Percentiles rank a stretch among this genome's conserved stretches.
phyloP scores from a whole-genome alignment of 768 basidiomycete genomes.

The Suillus fuscotomentosus region DNA sequence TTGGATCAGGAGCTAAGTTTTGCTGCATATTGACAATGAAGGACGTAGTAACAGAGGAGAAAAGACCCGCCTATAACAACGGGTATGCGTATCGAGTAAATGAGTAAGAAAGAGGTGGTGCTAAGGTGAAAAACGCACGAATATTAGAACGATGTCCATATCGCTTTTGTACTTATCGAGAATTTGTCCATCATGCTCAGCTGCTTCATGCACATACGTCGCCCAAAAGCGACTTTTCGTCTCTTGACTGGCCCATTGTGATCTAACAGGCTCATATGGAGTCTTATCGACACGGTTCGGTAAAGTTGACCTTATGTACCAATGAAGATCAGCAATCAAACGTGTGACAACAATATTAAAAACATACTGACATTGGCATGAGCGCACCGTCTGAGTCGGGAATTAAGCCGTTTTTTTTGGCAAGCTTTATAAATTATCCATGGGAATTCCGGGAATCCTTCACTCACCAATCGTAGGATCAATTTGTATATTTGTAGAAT shows the following conservation, averaged over 20 bases:
- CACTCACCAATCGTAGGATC: neutral
- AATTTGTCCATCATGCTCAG: conserved; percentile 16
- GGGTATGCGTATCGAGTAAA: neutral
- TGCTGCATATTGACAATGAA: conserved; percentile 38
- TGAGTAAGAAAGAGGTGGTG: neutral
- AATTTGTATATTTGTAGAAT: neutral
- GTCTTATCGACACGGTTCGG: neutral
- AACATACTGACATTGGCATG: neutral
- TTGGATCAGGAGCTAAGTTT: conserved; percentile 29
- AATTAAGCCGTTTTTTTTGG: neutral
- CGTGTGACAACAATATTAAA: neutral
- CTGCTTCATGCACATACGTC: conserved; percentile 14
- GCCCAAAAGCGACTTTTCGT: conserved; percentile 13
- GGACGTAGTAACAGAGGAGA: conserved; percentile 37
- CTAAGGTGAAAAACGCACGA: conserved; percentile 10
- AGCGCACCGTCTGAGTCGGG: neutral
- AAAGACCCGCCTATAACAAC: conserved; percentile 37
- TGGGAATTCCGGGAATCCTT: neutral
- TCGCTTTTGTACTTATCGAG: conserved; percentile 17
- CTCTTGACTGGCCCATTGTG: neutral
- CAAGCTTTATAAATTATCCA: neutral
- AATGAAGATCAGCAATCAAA: neutral
- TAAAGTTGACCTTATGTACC: neutral
- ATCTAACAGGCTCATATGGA: neutral
- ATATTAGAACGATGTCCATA: conserved; percentile 22